These are phyloP conservation scores for Metarhizium anisopliae DNA, from an alignment of 2,329 filamentous ascomycete species.

Conservation along the genomic window DNA sequence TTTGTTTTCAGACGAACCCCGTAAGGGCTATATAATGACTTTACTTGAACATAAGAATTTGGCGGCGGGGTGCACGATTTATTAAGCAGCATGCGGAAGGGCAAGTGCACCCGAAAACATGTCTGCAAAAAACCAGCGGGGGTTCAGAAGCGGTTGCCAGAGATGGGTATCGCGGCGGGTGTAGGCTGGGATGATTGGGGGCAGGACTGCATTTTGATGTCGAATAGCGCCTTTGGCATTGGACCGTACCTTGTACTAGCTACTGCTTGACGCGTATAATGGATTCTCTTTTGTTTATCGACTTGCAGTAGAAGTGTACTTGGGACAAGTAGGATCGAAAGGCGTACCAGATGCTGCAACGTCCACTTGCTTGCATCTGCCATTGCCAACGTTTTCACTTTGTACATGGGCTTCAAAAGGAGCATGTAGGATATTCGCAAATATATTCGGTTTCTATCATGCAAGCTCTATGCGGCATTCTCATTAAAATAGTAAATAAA, in stretches of 20 bases:
- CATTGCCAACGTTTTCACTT: too few relatives aligned
- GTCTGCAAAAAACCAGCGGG: background rate
- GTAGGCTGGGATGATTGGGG: background rate
- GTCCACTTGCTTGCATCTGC: too few relatives aligned
- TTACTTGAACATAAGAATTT: background rate
- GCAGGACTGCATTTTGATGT: background rate
- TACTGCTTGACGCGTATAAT: slow-evolving; percentile 2
- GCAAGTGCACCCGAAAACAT: background rate
- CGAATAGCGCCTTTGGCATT: background rate
- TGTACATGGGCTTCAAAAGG: too few relatives aligned
- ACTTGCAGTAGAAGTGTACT: background rate
- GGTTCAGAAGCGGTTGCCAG: too few relatives aligned
- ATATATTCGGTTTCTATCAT: too few relatives aligned
- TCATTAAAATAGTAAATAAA: too few relatives aligned
- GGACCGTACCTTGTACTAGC: slow-evolving; percentile 3
- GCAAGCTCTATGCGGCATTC: too few relatives aligned
- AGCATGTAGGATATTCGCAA: too few relatives aligned
- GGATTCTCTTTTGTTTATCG: background rate
- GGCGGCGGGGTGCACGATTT: background rate
- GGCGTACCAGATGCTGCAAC: too few relatives aligned
- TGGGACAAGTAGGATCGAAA: too few relatives aligned
- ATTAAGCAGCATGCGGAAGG: background rate
- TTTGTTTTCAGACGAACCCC: background rate
- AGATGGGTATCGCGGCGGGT: background rate
- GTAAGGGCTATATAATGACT: background rate